phyloP scores from a whole-genome alignment of 208 protist genomes.

The Spongospora subterranea region DNA sequence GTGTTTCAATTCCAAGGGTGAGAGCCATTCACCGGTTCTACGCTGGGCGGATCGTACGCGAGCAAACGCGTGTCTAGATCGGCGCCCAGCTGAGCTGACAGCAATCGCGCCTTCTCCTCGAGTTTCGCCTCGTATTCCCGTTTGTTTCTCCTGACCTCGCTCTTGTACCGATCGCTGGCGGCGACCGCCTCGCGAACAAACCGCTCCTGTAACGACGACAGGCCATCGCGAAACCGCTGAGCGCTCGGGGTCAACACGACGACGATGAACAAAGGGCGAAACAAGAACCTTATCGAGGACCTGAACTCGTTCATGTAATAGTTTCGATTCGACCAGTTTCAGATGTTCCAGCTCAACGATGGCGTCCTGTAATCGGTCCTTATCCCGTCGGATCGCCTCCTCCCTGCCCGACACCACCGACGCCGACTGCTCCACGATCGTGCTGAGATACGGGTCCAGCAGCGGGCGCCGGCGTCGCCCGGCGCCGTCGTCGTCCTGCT shows the following conservation, averaged over 20 bases:
- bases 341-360: conserved; percentile 13
- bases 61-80: too few relatives aligned
- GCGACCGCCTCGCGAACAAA: neutral
- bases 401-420: neutral
- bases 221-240: neutral
- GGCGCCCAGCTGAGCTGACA: too few relatives aligned
- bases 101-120: neutral
- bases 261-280: neutral
- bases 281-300: neutral
- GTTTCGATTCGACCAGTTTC: conserved; percentile 22
- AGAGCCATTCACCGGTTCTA: too few relatives aligned
- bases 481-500: too few relatives aligned
- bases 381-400: conserved; percentile 20
- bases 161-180: neutral
- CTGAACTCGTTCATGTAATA: conserved; percentile 1
- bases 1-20: too few relatives aligned
- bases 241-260: neutral
- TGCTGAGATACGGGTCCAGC: neutral
- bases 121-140: neutral
- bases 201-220: neutral
- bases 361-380: conserved; percentile 23
- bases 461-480: too few relatives aligned
- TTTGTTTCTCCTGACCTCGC: neutral
- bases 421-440: neutral
- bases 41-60: too few relatives aligned